Evolutionary conservation across 2,329 filamentous ascomycete species (phyloP).

Genomic region (Talaromyces sp.): DNA sequence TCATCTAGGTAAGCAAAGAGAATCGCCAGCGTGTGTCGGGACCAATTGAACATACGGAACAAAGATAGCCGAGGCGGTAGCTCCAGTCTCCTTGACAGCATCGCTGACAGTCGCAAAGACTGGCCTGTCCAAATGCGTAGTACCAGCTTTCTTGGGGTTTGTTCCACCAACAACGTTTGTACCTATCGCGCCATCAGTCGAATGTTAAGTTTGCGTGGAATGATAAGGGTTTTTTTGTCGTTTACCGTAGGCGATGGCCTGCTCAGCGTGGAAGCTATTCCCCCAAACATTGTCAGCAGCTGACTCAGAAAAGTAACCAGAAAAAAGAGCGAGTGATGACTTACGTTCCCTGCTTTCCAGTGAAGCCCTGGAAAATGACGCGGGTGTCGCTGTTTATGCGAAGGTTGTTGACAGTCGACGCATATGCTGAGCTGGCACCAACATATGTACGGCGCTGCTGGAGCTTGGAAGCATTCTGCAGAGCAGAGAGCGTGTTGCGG

Average conservation of each 20-base stretch:
- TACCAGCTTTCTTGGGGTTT: slow-evolving; percentile 97
- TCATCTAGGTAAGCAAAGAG: slow-evolving; percentile 20
- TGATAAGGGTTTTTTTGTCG: background rate
- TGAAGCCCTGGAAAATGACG: slow-evolving; percentile 96
- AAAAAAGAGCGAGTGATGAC: slow-evolving; percentile 32
- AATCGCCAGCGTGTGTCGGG: background rate
- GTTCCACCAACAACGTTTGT: slow-evolving; percentile 97
- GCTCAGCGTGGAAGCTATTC: slow-evolving; percentile 85
- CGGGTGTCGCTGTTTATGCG: slow-evolving; percentile 90
- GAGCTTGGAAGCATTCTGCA: slow-evolving; percentile 54
- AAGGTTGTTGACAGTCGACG: slow-evolving; percentile 74
- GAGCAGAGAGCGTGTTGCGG: slow-evolving; percentile 64
- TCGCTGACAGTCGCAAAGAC: slow-evolving; percentile 89
- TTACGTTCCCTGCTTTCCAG: slow-evolving; percentile 91
- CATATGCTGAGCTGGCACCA: slow-evolving; percentile 63
- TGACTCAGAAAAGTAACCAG: background rate
- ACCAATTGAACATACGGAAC: slow-evolving; percentile 69
- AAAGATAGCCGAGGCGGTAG: slow-evolving; percentile 90
- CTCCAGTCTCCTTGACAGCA: slow-evolving; percentile 83
- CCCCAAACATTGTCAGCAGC: slow-evolving; percentile 25
- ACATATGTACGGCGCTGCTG: slow-evolving; percentile 69
- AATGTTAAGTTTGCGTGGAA: slow-evolving; percentile 18
- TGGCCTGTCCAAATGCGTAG: slow-evolving; percentile 80
- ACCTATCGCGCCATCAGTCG: slow-evolving; percentile 47
- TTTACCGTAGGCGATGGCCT: slow-evolving; percentile 97